Base-by-base conservation (phyloP, 108 stramenopile species). In the Epithemia pelagica region DNA sequence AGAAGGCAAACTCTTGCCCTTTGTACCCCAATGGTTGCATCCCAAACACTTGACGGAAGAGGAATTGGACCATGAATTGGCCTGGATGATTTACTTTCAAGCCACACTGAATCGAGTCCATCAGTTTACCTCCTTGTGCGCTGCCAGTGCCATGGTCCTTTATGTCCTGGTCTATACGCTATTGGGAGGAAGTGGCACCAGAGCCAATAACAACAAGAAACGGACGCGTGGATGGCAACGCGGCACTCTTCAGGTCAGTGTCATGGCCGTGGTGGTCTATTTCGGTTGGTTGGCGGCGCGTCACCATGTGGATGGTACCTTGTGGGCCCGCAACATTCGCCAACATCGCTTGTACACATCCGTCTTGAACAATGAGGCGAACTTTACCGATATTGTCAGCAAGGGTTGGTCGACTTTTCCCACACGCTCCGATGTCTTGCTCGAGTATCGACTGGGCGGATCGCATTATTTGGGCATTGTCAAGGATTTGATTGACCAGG, bases 371-470 rank as follows among this genome's bases (percentile, higher is more conserved):
- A 54, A 52, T 54, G 51, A 64, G 24, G 7, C 5, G 15, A 27
- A 32, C 22, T 59, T 28, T 22, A 5, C 37, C 5, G 3, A 7
- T 10, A 27, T 21, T 2, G 19, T 66, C 19, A 32, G 24, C 2
- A 5, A 66, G 2, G 3, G 7, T 19, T 33, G 46, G 21, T 30
- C 67, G 21, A 68, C 67, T 22, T 33, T 68, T 2, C 73, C 73
- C 7, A 27, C 30, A 2, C 46, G 67, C 24, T 24, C 62, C 54
- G 74, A 79, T 72, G 78, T 75, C 31, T 54, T 79, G n/a, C 60
- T 79, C 18, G 74, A 69, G 33, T 68, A 62, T 26, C 52, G 71
- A 32, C 67, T 70, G 37, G 61, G 59, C 23, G 22, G 58, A 24
- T 24, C 25, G 20, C 52, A 32, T 1, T 56, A 59, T 30, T 58